A percentile compares a stretch with the other conserved stretches of the same genome.
phyloP scores from a whole-genome alignment of 257 asterid species.

The Nicotiana obtusifolia region DNA sequence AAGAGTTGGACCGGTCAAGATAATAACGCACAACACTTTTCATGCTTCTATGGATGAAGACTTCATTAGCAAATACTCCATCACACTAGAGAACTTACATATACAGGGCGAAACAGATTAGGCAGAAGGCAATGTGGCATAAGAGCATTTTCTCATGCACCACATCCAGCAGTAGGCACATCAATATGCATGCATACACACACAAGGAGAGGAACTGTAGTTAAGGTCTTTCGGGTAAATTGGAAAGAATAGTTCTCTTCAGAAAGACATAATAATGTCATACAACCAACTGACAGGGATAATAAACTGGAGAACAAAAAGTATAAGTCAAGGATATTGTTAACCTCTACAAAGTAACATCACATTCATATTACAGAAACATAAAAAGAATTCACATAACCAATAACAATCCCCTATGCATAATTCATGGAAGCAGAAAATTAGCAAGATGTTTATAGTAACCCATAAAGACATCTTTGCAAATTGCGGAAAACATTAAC shows the following conservation, averaged over 20 bases:
- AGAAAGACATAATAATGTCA: background rate
- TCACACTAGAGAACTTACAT: background rate
- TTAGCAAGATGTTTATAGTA: background rate
- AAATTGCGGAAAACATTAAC: conserved; percentile 23
- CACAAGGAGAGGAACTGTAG: background rate
- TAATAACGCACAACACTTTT: background rate
- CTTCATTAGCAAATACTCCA: background rate
- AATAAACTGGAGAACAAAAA: background rate
- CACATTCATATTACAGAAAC: background rate
- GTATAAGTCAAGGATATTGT: background rate
- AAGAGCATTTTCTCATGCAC: background rate
- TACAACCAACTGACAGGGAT: background rate
- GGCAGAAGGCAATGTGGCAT: background rate
- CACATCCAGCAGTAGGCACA: background rate
- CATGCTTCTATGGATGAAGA: background rate
- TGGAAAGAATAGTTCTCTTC: background rate
- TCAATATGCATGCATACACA: background rate
- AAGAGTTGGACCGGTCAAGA: background rate
- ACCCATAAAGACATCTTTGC: background rate
- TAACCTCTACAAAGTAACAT: background rate
- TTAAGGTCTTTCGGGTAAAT: background rate
- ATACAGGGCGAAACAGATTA: background rate
- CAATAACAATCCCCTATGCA: background rate
- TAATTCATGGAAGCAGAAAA: background rate
- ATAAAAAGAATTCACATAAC: background rate